Evolutionary conservation across 2,329 filamentous ascomycete species (phyloP), one percentile per base, ranked within the genome.

Genomic region (Macrophomina phaseolina): DNA sequence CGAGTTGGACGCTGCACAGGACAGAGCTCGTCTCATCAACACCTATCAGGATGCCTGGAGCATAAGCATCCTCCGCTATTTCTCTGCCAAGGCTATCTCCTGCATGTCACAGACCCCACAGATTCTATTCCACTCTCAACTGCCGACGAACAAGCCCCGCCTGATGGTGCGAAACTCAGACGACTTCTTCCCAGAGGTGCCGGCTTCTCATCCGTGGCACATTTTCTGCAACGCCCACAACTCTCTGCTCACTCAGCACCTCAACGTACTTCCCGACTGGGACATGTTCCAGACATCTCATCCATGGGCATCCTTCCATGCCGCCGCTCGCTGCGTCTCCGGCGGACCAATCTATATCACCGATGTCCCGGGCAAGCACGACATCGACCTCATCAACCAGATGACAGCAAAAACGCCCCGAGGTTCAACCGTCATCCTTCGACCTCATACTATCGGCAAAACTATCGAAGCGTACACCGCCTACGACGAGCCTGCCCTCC

Each of bases 291-390:
- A 91, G 72, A 90, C 89, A 1, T 83, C 81, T 23, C 87, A 90
- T 70, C 80, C 84, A 1, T 97, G 92, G 76, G 91, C 91, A 0
- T 87, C 86, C 0, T 97, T 95, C 75, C 95, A 99, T 72, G 95
- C 92, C 4, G 94, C 95, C 1, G 94, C 93, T 1, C 87, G 95
- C 55, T 97, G 93, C 76, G 84, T 99, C 9, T 94, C 90, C 56
- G 95, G 95, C 8, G 95, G 95, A 0, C 95, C 94, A 0, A 90
- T 99, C 48, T 97, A 96, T 73, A 94, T 99, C 76, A 98, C 94
- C 0, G 95, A 99, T 77, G 86, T 89, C 0, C 94, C 94, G 0
- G 94, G 93, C 0, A 81, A 92, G 68, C 93, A 98, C 76, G 86
- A 97, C 73, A 73, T 93, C 36, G 79, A 84, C 5, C 79, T 99